Conservation (phyloP, 2,329 filamentous ascomycete species). For the Tolypocladium inflatum region DNA sequence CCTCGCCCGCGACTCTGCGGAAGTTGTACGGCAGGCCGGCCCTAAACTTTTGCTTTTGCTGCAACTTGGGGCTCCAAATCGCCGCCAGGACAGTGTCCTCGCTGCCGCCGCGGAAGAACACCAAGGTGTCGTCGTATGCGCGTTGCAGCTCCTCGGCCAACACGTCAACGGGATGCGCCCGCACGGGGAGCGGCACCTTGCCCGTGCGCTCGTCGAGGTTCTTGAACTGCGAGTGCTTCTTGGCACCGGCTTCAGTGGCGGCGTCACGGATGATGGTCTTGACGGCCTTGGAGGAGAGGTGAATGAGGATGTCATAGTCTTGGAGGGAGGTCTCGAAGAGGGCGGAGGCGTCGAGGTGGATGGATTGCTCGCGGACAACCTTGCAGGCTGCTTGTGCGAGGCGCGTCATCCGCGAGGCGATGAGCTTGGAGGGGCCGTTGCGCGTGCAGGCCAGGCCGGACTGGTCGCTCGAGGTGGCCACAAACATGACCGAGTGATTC, state of each 20-base stretch:
- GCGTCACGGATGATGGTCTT: conserved; percentile 30
- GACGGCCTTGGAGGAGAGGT: conserved; percentile 49
- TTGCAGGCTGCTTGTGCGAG: conserved; percentile 69
- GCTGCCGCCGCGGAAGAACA: conserved; percentile 72
- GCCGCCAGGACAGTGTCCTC: conserved; percentile 45
- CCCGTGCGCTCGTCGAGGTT: conserved; percentile 61
- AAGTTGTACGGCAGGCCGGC: conserved; percentile 60
- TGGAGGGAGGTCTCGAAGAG: conserved; percentile 65
- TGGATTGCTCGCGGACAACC: conserved; percentile 42
- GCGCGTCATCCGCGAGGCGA: conserved; percentile 73
- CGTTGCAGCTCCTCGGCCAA: conserved; percentile 59
- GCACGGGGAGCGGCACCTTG: conserved; percentile 34
- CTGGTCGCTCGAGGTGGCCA: conserved; percentile 67
- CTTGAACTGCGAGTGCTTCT: conserved; percentile 56
- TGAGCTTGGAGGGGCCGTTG: conserved; percentile 63
- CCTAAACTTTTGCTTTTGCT: conserved; percentile 50
- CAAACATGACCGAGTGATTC: conserved; percentile 74
- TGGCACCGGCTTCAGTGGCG: conserved; percentile 23
- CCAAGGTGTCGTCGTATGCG: conserved; percentile 57
- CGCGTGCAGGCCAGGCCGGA: conserved; percentile 76
- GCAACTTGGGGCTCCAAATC: conserved; percentile 48
- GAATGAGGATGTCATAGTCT: conserved; percentile 83
- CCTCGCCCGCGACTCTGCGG: conserved; percentile 13
- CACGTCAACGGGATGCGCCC: conserved; percentile 49
- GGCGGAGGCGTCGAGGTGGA: conserved; percentile 35